Conservation (phyloP, 768 basidiomycete species). For the Tubosaeta brunneosetosa region DNA sequence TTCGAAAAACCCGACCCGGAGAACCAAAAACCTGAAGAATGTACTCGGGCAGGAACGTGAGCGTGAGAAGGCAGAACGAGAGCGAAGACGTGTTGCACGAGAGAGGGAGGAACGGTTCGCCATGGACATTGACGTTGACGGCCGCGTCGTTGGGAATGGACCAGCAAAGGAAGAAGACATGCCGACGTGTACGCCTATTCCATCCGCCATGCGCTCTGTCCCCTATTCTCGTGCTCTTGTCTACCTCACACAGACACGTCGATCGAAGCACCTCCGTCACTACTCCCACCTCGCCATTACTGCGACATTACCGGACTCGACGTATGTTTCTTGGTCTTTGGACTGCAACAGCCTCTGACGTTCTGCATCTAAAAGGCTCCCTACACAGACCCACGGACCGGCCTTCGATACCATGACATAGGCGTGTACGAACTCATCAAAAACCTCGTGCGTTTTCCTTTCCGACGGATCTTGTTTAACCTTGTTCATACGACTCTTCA, state of each 20-base stretch:
- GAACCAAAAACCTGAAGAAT: constrained; percentile 76
- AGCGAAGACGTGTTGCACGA: constrained; percentile 47
- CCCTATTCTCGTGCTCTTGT: not conserved
- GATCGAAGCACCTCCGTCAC: constrained; percentile 81
- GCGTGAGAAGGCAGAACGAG: constrained; percentile 63
- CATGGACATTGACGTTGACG: constrained; percentile 55
- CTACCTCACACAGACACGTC: constrained; percentile 50
- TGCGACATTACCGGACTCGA: constrained; percentile 88
- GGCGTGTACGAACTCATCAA: constrained; percentile 82
- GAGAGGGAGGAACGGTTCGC: constrained; percentile 36
- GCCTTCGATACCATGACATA: constrained; percentile 79
- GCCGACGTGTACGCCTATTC: constrained; percentile 56
- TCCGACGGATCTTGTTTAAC: not conserved
- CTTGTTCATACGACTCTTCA: not conserved
- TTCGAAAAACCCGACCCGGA: constrained; percentile 62
- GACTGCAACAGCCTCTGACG: not conserved
- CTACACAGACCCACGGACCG: constrained; percentile 79
- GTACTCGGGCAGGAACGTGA: constrained; percentile 78
- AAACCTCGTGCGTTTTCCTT: constrained; percentile 47
- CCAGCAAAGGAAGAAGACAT: constrained; percentile 49
- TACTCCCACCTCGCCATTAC: constrained; percentile 70
- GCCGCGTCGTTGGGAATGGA: not conserved
- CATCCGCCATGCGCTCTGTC: not conserved
- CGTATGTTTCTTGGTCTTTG: constrained; percentile 32
- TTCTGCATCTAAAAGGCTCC: constrained; percentile 48